Evolutionary conservation across 495 filamentous ascomycete genomes (phyloP).

Genomic region (Daldinia childiae): DNA sequence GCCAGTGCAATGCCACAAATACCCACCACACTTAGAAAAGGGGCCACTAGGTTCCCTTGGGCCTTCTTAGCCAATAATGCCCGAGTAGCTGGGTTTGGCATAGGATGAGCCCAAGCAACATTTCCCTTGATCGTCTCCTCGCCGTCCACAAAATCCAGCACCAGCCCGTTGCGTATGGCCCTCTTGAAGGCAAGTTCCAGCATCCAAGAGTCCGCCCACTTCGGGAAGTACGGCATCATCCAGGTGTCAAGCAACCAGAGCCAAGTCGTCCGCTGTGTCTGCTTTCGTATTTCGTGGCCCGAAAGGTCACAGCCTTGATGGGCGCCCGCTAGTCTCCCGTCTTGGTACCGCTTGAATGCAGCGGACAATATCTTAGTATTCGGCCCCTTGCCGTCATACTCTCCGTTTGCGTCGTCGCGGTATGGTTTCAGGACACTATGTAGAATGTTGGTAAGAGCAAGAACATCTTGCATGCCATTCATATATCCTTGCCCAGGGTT

Average conservation of each 20-base stretch:
- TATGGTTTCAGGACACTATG: background rate
- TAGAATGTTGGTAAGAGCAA: constrained; percentile 51
- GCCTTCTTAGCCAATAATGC: background rate
- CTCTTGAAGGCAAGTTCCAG: background rate
- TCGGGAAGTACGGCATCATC: constrained; percentile 16
- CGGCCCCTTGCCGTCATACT: background rate
- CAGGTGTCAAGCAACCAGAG: constrained; percentile 23
- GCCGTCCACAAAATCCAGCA: constrained; percentile 30
- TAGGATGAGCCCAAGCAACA: constrained; percentile 20
- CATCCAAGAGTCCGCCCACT: background rate
- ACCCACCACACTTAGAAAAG: constrained; percentile 1
- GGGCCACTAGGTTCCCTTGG: background rate
- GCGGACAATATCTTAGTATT: constrained; percentile 1
- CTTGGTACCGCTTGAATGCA: constrained; percentile 30
- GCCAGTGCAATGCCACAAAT: background rate
- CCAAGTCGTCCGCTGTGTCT: constrained; percentile 1
- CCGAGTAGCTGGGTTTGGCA: background rate
- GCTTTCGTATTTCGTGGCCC: background rate
- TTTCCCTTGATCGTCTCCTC: constrained; percentile 22
- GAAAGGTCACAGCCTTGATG: background rate
- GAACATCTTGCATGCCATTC: constrained; percentile 49
- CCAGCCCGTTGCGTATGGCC: background rate
- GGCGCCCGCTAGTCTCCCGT: constrained; percentile 1
- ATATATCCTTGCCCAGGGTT: constrained; percentile 50
- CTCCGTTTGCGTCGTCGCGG: background rate